Evolutionary conservation across 1,284 basidiomycete genomes (phyloP), one percentile per base, ranked within the genome.

Genomic region (Sphaerobolus stellatus): DNA sequence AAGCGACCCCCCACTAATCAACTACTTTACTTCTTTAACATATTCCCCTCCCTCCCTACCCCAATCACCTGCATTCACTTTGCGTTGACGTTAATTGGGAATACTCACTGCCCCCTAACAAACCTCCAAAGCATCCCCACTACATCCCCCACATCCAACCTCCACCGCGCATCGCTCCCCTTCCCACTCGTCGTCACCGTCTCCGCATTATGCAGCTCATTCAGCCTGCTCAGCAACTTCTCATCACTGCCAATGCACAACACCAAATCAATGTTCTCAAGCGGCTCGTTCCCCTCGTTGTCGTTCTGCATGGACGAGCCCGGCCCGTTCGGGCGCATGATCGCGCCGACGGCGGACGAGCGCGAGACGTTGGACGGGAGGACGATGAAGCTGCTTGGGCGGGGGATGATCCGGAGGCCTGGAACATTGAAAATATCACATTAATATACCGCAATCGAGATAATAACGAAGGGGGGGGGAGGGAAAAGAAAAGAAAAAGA

Each of bases 291-390:
- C 27, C 47, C 48, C 34, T 40, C 46, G 28, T 34, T 38, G 46
- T 52, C 52, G 45, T 77, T 64, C 3, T 78, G 75, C 27, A 50
- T 36, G 0, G 81, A 80, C 40, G 78, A 77, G 4, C 78, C 77
- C 2, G 84, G 84, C 2, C 85, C 83, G 8, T 82, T 83, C 0
- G 86, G 84, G 61, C 85, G 82, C 27, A 90, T 70, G 56, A 90
- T 84, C 13, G 84, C 81, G 41, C 84, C 87, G 4, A 93, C 88
- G 0, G 91, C 91, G 0, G 85, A 84, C 16, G 86, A 88, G 7
- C 92, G 81, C 11, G 88, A 91, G 59, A 91, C 84, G 63, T 91
- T 89, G 71, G 88, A 90, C 2, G 92, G 92, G 9, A 93, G 75
- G 44, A 94, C 85, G 44, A 93, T 82, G 80, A 94, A 92, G 44